phyloP scores from a whole-genome alignment of 441 rosid species.

The Eugenia klotzschiana region DNA sequence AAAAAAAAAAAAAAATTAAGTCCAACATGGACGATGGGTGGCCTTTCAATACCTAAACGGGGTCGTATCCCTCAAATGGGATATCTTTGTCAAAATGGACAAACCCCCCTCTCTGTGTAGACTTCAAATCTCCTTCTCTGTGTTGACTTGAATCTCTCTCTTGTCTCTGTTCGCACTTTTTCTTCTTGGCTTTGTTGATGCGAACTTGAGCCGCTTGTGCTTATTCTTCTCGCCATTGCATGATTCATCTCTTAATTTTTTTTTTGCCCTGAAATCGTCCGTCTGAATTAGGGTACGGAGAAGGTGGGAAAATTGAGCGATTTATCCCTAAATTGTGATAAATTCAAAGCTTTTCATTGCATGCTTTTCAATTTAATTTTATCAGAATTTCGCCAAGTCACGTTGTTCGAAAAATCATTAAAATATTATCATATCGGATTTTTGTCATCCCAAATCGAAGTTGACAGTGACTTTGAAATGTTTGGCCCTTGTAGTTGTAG shows the following conservation, averaged over 20 bases:
- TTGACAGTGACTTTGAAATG: background rate
- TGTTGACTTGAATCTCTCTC: background rate
- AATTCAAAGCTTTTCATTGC: background rate
- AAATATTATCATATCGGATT: background rate
- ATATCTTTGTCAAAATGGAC: background rate
- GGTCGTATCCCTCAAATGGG: background rate
- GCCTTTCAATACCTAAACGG: background rate
- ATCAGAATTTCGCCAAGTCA: no score
- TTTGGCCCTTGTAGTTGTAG: no score
- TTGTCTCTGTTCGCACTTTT: background rate
- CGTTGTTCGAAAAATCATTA: background rate
- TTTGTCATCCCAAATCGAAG: fast-evolving
- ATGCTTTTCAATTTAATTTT: background rate
- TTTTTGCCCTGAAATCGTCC: no score
- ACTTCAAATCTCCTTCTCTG: background rate
- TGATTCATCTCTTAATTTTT: background rate
- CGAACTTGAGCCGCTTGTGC: background rate
- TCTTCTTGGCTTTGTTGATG: background rate
- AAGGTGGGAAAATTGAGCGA: no score
- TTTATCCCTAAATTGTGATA: background rate
- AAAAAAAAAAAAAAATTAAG: background rate
- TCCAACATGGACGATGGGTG: background rate
- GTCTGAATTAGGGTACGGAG: background rate
- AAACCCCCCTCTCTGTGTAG: background rate
- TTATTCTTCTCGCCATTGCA: background rate